Evolutionary conservation across 2,329 filamentous ascomycete genomes (phyloP).

Genomic region (Thielaviopsis musarum): DNA sequence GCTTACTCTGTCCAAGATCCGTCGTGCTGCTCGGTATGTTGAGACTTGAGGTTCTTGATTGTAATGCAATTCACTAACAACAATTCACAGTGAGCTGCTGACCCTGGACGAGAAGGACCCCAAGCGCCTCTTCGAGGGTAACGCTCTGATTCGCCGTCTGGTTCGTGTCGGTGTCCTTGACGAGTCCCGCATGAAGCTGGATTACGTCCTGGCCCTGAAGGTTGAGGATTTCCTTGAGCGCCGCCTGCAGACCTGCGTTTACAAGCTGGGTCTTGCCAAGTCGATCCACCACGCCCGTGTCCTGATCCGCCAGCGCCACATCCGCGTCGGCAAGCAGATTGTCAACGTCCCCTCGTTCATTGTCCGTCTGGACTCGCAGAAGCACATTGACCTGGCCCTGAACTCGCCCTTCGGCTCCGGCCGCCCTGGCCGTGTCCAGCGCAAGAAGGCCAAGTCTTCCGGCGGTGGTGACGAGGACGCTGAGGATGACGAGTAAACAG

Average conservation of each 20-base stretch:
- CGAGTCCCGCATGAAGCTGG: constrained; percentile 99
- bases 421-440: constrained; percentile 90
- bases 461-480: constrained; percentile 67
- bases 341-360: constrained; percentile 99
- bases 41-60: too few relatives aligned
- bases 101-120: constrained; percentile 99
- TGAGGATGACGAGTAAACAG: constrained; percentile 65
- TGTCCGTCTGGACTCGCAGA: constrained; percentile 99
- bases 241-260: constrained; percentile 98
- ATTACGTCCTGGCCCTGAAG: constrained; percentile 99
- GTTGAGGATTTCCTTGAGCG: constrained; percentile 99
- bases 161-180: constrained; percentile 99
- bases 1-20: constrained; percentile 99
- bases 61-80: background rate
- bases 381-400: constrained; percentile 99
- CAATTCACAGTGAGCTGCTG: constrained; percentile 69
- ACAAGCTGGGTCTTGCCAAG: constrained; percentile 99
- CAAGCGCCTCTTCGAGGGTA: constrained; percentile 99
- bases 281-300: constrained; percentile 99
- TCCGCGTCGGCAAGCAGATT: constrained; percentile 99
- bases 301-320: constrained; percentile 98
- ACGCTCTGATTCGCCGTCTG: constrained; percentile 98
- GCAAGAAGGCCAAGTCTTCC: constrained; percentile 98
- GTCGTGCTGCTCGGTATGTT: constrained; percentile 95
- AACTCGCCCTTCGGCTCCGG: constrained; percentile 96